These are phyloP conservation scores for Pontederia crassipes DNA, from an alignment of 176 grass and related monocot genomes.

Conservation along the genomic window DNA sequence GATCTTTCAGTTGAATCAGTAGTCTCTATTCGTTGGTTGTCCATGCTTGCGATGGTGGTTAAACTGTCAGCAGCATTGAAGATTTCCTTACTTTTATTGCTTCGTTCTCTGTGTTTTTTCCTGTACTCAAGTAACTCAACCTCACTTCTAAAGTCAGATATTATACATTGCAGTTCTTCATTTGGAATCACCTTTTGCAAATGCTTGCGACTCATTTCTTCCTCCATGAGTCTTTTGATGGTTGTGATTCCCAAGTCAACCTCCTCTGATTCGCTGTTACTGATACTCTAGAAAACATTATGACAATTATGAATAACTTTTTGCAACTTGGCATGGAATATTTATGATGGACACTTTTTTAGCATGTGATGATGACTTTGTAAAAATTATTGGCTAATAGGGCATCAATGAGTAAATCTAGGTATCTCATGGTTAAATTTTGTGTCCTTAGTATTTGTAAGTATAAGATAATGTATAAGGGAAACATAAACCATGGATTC, in stretches of 20 bases:
- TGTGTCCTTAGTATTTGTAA: too few species aligned
- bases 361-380: too few species aligned
- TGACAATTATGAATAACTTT: too few species aligned
- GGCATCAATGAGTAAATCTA: too few species aligned
- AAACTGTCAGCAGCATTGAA: slow-evolving; percentile 9
- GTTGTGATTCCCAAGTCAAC: slow-evolving; percentile 36
- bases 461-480: too few species aligned
- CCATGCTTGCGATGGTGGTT: slow-evolving; percentile 24
- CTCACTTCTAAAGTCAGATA: slow-evolving; percentile 2
- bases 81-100: slow-evolving; percentile 8
- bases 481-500: too few species aligned
- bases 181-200: slow-evolving; percentile 41
- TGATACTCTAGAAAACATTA: too few species aligned
- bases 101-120: slow-evolving; percentile 19
- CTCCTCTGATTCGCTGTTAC: slow-evolving; percentile 9
- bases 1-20: slow-evolving; percentile 32
- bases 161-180: slow-evolving; percentile 14
- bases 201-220: slow-evolving; percentile 62
- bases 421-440: too few species aligned
- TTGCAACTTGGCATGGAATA: too few species aligned
- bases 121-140: background rate
- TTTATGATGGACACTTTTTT: too few species aligned
- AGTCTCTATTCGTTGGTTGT: slow-evolving; percentile 1
- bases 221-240: slow-evolving; percentile 82
- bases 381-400: too few species aligned